Evolutionary conservation across 2,329 filamentous ascomycete species (phyloP).

Genomic region (Exophiala phaeomuriformis): DNA sequence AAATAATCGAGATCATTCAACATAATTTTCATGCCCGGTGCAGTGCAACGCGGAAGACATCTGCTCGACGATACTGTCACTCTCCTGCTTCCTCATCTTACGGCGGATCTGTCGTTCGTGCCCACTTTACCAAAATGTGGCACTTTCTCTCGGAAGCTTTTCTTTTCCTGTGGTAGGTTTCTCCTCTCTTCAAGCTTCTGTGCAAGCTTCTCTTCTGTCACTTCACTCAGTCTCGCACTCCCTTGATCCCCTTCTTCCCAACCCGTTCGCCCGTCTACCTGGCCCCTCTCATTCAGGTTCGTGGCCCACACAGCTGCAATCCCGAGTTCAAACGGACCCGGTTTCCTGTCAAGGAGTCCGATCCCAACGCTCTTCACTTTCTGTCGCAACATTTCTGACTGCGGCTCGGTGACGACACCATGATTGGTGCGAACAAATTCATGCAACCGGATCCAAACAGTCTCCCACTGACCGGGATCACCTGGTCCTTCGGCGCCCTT

Average conservation of each 20-base stretch:
- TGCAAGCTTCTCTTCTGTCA: slow-evolving; percentile 25
- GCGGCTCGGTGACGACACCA: slow-evolving; percentile 84
- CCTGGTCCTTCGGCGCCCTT: slow-evolving; percentile 24
- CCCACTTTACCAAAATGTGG: slow-evolving; percentile 24
- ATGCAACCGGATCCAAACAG: slow-evolving; percentile 79
- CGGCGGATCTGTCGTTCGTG: slow-evolving; percentile 13
- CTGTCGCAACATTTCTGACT: slow-evolving; percentile 79
- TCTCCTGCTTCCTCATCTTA: slow-evolving; percentile 5
- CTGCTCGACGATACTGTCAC: too few species aligned
- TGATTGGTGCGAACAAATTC: slow-evolving; percentile 95
- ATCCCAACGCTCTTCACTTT: slow-evolving; percentile 81
- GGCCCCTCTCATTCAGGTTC: slow-evolving; percentile 50
- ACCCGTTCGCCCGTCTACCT: slow-evolving; percentile 25
- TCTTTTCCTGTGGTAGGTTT: slow-evolving; percentile 22
- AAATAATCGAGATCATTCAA: slow-evolving; percentile 1
- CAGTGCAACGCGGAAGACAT: too few species aligned
- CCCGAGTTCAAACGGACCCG: slow-evolving; percentile 79
- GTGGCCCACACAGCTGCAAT: slow-evolving; percentile 88
- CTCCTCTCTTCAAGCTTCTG: slow-evolving; percentile 25
- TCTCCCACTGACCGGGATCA: slow-evolving; percentile 84
- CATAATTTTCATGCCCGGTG: background rate
- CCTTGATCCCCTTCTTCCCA: slow-evolving; percentile 27
- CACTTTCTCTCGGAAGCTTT: slow-evolving; percentile 18
- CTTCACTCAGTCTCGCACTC: slow-evolving; percentile 25
- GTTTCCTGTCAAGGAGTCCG: slow-evolving; percentile 78